Percentiles rank a stretch among this genome's conserved stretches.
Conservation (phyloP, 1,139 yeast species). For the Blastobotrys proliferans region DNA sequence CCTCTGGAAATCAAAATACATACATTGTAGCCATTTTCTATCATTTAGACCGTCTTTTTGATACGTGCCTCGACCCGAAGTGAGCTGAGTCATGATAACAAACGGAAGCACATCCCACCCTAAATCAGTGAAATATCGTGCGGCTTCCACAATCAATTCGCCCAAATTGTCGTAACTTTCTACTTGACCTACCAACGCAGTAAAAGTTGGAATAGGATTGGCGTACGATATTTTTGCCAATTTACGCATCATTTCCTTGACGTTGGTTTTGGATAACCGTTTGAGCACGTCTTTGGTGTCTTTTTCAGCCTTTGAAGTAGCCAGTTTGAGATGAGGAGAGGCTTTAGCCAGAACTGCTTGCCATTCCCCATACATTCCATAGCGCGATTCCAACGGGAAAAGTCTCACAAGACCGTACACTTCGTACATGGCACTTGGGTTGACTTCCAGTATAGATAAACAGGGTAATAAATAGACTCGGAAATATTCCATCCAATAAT, state of each 20-base stretch:
- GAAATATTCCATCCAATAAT: constrained; percentile 57
- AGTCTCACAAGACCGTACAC: constrained; percentile 52
- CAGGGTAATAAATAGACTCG: constrained; percentile 69
- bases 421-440: constrained; percentile 60
- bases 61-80: constrained; percentile 61
- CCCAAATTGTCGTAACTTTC: constrained; percentile 91
- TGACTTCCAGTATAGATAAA: constrained; percentile 55
- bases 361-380: constrained; percentile 80
- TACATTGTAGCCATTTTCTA: constrained; percentile 72
- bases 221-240: constrained; percentile 72
- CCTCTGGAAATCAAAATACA: constrained; percentile 2
- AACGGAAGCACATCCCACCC: constrained; percentile 86
- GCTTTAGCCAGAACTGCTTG: constrained; percentile 52
- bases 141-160: constrained; percentile 73
- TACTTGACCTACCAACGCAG: constrained; percentile 45
- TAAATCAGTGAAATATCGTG: constrained; percentile 68
- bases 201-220: constrained; percentile 74
- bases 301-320: constrained; percentile 70
- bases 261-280: constrained; percentile 82
- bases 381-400: constrained; percentile 63
- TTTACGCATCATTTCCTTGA: constrained; percentile 69
- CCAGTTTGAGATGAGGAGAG: constrained; percentile 55
- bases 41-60: constrained; percentile 82
- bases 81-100: constrained; percentile 67
- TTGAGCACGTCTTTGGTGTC: constrained; percentile 78